Base-by-base conservation (phyloP, 169 alveolate species). In the Plasmodium yoelii region DNA sequence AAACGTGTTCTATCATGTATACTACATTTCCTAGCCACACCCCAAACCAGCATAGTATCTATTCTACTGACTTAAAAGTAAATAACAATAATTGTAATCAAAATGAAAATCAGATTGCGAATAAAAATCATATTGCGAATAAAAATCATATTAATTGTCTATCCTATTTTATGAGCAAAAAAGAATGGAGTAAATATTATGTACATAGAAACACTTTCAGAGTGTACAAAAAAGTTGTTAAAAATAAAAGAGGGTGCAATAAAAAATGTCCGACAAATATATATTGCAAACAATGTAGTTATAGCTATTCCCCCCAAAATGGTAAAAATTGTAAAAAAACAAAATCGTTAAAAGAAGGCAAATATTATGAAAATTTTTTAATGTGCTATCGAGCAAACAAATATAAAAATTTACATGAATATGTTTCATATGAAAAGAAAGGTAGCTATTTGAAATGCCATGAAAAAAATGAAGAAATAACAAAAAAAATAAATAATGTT, bases 291-390 rank as follows among this genome's bases (percentile, higher is more conserved):
- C 1, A 24, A 3, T 57, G 65, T 24, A 57, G 28, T 15, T 12
- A 15, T 15, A 51, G 0, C 3, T 12, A 15, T 51, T 12, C 59
- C 3, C n/a, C n/a, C n/a, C n/a, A n/a, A n/a, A n/a, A n/a, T 34
- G 6, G 42, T 34, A 44, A 22, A 59, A 56, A 28, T 6, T 18
- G 2, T 15, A 9, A 19, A 6, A 64, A 75, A 34, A 26, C 47
- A 42, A 64, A 75, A 44, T 34, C 60, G 67, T 0, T 12, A 24
- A 28, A 47, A 65, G 34, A 46, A 10, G 44, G 39, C 12, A 59
- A 56, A 47, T 63, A 63, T 65, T 80, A 69, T 47, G 80, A 80
- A 80, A 51, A 64, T 12, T 80, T 80, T 65, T 80, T 80, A 60
- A 53, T 22, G 13, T 64, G 28, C 55, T 80, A 80, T 51, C 65